Percentiles rank a stretch among this genome's conserved stretches.
These are phyloP conservation scores for Ajuga reptans DNA, from an alignment of 305 asterid genomes.

Conservation along the genomic window DNA sequence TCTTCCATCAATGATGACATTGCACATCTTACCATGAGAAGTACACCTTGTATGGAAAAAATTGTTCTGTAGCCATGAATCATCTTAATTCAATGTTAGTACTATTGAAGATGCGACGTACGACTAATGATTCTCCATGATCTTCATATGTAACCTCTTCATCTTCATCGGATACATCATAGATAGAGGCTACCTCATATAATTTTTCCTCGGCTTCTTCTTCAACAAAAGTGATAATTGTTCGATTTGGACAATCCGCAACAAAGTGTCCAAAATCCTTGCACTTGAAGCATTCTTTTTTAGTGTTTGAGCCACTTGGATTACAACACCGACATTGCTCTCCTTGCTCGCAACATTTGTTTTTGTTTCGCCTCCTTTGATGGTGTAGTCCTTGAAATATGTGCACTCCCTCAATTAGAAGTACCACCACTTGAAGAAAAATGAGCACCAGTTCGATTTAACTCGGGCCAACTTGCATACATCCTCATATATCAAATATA, in stretches of 20 bases:
- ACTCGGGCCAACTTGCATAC: constrained; percentile 1
- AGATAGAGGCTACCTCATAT: background rate
- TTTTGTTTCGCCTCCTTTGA: background rate
- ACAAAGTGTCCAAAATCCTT: no score
- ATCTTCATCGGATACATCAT: background rate
- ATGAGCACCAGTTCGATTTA: background rate
- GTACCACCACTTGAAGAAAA: background rate
- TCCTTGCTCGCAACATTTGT: background rate
- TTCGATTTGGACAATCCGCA: no score
- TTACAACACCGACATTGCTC: background rate
- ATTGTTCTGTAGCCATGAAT: background rate
- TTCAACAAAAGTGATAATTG: no score
- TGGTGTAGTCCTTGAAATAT: background rate
- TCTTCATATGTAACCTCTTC: background rate
- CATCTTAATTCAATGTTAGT: background rate
- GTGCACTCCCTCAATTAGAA: background rate
- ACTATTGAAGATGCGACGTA: background rate
- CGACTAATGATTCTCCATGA: no score
- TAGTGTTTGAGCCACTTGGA: background rate
- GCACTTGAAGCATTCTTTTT: background rate
- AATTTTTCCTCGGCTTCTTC: background rate
- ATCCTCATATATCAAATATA: background rate
- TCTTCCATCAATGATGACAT: no score
- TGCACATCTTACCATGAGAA: no score
- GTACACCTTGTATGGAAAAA: no score